Percentiles rank a stretch among this genome's conserved stretches.
phyloP scores from a whole-genome alignment of 257 asterid genomes.

The Primulina eburnea region DNA sequence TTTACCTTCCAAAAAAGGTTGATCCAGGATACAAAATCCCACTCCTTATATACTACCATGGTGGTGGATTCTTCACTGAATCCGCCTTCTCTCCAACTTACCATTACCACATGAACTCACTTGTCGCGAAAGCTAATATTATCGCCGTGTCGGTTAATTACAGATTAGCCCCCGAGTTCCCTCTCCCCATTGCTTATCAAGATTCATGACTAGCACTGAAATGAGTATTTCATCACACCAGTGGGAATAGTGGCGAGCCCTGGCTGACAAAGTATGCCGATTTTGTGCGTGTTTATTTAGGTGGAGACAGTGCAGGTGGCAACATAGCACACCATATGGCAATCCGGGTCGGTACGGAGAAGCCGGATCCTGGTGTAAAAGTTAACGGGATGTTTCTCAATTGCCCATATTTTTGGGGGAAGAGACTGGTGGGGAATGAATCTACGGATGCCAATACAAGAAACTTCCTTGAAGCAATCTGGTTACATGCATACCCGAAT shows the following conservation, averaged over 20 bases:
- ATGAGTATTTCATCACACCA: constrained; percentile 38
- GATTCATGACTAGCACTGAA: constrained; percentile 47
- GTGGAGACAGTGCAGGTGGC: constrained; percentile 57
- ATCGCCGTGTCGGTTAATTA: constrained; percentile 41
- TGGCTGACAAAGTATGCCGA: constrained; percentile 41
- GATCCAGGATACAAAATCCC: constrained; percentile 32
- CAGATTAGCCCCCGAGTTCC: constrained; percentile 50
- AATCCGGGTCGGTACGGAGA: constrained; percentile 36
- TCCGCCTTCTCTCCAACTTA: constrained; percentile 35
- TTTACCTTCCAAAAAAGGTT: constrained; percentile 38
- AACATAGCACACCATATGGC: constrained; percentile 43
- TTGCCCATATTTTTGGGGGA: constrained; percentile 46
- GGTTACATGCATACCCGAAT: constrained; percentile 34
- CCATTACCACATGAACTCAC: constrained; percentile 28
- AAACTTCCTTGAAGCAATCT: constrained; percentile 17
- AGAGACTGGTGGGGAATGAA: constrained; percentile 32
- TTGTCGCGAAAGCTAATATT: constrained; percentile 34
- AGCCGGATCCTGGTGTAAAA: constrained; percentile 11
- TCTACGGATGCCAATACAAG: background rate
- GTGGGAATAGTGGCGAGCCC: constrained; percentile 30
- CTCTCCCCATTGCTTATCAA: constrained; percentile 38
- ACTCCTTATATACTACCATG: constrained; percentile 42
- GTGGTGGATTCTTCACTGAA: constrained; percentile 41
- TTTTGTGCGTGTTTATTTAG: constrained; percentile 32
- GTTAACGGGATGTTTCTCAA: constrained; percentile 33